Evolutionary conservation across 2,329 filamentous ascomycete genomes (phyloP).

Genomic region (Trichoderma atrobrunneum): DNA sequence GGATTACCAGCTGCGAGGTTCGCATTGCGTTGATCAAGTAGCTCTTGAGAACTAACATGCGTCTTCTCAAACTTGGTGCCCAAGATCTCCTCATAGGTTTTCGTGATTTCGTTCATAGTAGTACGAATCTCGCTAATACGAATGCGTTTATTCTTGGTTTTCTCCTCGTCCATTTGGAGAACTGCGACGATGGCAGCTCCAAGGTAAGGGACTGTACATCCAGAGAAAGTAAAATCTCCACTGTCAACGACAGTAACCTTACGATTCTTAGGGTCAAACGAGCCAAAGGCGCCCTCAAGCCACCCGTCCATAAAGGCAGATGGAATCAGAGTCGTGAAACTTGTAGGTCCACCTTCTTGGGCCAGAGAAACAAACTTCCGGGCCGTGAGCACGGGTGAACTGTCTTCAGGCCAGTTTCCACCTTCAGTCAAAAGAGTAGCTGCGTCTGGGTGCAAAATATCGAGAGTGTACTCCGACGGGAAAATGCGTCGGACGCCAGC

Average conservation of each 20-base stretch:
- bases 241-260: neutral
- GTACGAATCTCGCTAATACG: constrained; percentile 1
- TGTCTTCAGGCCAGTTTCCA: constrained; percentile 8
- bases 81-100: neutral
- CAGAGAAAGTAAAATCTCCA: neutral
- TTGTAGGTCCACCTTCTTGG: constrained; percentile 9
- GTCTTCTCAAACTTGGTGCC: neutral
- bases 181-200: neutral
- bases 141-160: constrained; percentile 14
- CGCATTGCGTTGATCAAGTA: neutral
- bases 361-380: neutral
- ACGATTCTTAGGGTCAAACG: neutral
- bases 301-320: constrained; percentile 14
- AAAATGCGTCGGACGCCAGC: constrained; percentile 19
- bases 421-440: neutral
- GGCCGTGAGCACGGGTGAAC: neutral
- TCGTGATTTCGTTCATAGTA: neutral
- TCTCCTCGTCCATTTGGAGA: constrained; percentile 15
- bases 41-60: neutral
- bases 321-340: constrained; percentile 14
- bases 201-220: neutral
- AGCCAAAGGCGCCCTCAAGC: constrained; percentile 4
- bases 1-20: neutral
- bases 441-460: constrained; percentile 14
- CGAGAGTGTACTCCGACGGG: constrained; percentile 16